These are phyloP conservation scores for Lasiosphaeris hirsuta DNA, from an alignment of 495 filamentous ascomycete species.

Conservation along the genomic window DNA sequence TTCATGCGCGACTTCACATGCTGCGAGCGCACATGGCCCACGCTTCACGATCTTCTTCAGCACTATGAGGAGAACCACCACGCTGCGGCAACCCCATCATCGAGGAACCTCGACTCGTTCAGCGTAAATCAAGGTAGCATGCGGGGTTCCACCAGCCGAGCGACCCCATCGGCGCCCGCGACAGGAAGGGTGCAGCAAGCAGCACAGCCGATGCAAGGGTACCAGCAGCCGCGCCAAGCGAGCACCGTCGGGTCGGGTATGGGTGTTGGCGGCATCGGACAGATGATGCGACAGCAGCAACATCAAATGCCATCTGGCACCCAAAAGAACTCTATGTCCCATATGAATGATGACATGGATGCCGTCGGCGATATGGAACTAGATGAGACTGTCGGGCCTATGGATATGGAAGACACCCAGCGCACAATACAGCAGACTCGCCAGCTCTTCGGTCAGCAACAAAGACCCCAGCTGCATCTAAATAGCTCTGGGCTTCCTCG, in stretches of 20 bases:
- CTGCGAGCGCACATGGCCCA: slow-evolving; percentile 81
- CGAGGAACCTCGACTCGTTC: slow-evolving; percentile 25
- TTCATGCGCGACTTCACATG: slow-evolving; percentile 96
- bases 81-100: slow-evolving; percentile 27
- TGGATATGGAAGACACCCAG: slow-evolving; percentile 57
- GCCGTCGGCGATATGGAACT: slow-evolving; percentile 94
- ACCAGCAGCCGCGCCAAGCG: slow-evolving; percentile 35
- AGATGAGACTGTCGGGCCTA: slow-evolving; percentile 72
- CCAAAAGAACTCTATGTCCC: slow-evolving; percentile 35
- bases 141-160: slow-evolving; percentile 24
- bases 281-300: slow-evolving; percentile 48
- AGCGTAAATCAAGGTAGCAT: slow-evolving; percentile 16
- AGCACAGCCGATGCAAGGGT: slow-evolving; percentile 34
- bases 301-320: slow-evolving; percentile 27
- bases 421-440: slow-evolving; percentile 59
- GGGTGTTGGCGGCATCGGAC: slow-evolving; percentile 38
- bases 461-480: slow-evolving; percentile 69
- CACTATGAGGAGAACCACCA: slow-evolving; percentile 96
- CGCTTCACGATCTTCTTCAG: slow-evolving; percentile 89
- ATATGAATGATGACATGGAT: slow-evolving; percentile 69
- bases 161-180: slow-evolving; percentile 25
- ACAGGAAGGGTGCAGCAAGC: slow-evolving; percentile 20
- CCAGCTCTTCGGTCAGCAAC: slow-evolving; percentile 69
- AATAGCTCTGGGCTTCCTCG: slow-evolving; percentile 62
- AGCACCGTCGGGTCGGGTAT: slow-evolving; percentile 28